phyloP scores from a whole-genome alignment of 768 basidiomycete genomes.

The Infundibulicybe gibba region DNA sequence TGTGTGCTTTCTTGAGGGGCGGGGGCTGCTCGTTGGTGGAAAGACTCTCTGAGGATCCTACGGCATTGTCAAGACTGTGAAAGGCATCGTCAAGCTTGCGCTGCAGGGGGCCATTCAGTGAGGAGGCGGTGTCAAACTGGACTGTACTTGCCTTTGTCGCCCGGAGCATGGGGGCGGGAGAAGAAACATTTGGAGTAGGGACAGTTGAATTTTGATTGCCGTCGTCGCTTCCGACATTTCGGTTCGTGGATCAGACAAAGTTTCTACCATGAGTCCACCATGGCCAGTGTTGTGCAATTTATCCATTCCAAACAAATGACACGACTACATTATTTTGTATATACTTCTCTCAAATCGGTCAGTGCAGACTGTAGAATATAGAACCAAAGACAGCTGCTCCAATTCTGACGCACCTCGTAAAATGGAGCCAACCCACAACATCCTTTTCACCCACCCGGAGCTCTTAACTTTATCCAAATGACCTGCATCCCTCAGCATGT shows the following conservation, averaged over 20 bases:
- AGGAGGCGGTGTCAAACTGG: neutral
- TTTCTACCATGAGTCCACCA: too few species aligned
- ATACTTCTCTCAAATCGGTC: slow-evolving; percentile 33
- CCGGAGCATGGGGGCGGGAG: slow-evolving; percentile 13
- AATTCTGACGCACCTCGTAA: slow-evolving; percentile 59
- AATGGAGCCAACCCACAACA: slow-evolving; percentile 44
- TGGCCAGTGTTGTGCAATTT: too few species aligned
- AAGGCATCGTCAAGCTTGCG: slow-evolving; percentile 84
- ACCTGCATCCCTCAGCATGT: slow-evolving; percentile 68
- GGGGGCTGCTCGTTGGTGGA: slow-evolving; percentile 27
- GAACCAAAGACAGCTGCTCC: neutral
- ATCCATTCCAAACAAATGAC: too few species aligned
- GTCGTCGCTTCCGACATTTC: too few species aligned
- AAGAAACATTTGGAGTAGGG: too few species aligned
- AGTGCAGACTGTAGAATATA: slow-evolving; percentile 28
- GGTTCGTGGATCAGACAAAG: too few species aligned
- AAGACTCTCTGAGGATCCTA: slow-evolving; percentile 30
- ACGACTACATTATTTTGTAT: slow-evolving; percentile 22
- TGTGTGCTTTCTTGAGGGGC: slow-evolving; percentile 50
- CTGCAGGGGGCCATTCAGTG: slow-evolving; percentile 29
- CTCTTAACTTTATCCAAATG: slow-evolving; percentile 68
- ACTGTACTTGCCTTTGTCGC: slow-evolving; percentile 42
- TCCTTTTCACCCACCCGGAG: slow-evolving; percentile 62
- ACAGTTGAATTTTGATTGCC: too few species aligned
- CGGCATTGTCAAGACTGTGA: slow-evolving; percentile 63